Base-by-base conservation (phyloP, 208 protist genomes). In the Trypanosomatidae sp. region DNA sequence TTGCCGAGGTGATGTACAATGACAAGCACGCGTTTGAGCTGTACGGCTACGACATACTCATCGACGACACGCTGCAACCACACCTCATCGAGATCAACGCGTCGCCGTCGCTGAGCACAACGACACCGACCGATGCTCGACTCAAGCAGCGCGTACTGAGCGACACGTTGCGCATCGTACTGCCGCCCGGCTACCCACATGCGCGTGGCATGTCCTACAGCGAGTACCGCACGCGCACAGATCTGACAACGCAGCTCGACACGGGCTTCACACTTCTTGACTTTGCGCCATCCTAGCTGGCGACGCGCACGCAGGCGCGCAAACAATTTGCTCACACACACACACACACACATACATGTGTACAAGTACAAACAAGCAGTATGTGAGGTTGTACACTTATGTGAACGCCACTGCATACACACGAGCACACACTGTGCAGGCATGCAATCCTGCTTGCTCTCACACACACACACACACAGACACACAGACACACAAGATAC, bases 11-110 rank as follows among this genome's bases (percentile, higher is more conserved):
- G 3, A 92, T 98, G 41, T 96, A 95, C 48, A 95, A 96, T 45
- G 94, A 97, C 56, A 76, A 73, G 46, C 79, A 95, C 56, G 97
- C 86, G 51, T 99, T 98, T 73, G 97, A 99, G 61, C 53, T 96
- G 13, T 99, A 98, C 70, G 97, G 97, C 15, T 98, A 96, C 48
- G 97, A 99, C 65, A 73, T 99, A 6, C 69, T 99, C 16, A 81
- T 99, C 30, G 96, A 98, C 55, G 72, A 73, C n/a, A 44, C 72
- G 3, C 63, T 98, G 6, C 78, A 94, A 26, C 96, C 96, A 4
- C 97, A 97, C 74, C 61, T 99, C 1, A 91, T 99, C 45, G 97
- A 99, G 56, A 95, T 98, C 11, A 97, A 97, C 50, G 71, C 86
- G 1, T 95, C 86, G 16, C 92, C 90, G 15, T 95, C 88, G 11